Evolutionary conservation across 305 asterid genomes (phyloP), one percentile per base, ranked within the genome.

Genomic region (Salvia sclarea): DNA sequence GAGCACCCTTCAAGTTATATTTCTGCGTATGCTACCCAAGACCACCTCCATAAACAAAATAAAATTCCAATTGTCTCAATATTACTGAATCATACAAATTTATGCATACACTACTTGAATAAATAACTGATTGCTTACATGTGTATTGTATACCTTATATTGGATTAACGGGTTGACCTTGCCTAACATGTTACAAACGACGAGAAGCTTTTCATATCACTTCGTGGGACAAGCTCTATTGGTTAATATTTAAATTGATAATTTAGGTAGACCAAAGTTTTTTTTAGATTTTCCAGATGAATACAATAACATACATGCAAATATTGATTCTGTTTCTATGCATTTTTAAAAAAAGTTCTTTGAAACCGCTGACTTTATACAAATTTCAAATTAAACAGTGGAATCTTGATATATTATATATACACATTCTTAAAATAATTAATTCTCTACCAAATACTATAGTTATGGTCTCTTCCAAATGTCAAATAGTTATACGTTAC

Each of bases 251-350:
- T 25, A 1, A 40, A 40, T 14, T 40, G 0, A 40, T 9, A 35
- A 0, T 43, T 5, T 43, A 13, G 49, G 49, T 43, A 43, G 16
- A 43, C 49, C 49, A 43, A 13, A 25, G 30, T 12, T 43, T 43
- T 43, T 43, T 43, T 25, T 25, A 25, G 30, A 25, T 25, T 25
- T 25, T 25, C 7, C 16, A 43, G 6, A 38, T 22, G 20, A 40
- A 40, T 55, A 67, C 25, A 68, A 41, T 68, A 53, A 16, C n/a
- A 25, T 20, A 31, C 73, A 58, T 68, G 73, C 73, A 43, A 59
- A 16, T 10, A 13, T 47, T 35, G 33, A 8, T 47, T n/a, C n/a
- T 58, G 22, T 45, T 45, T 31, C 21, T 2, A 1, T 18, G 18
- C 6, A 10, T 1, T 4, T 50, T 14, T 37, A 1, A 25, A 1